Evolutionary conservation across 2,329 filamentous ascomycete genomes (phyloP), one percentile per base, ranked within the genome.

Genomic region (Raffaelea albimanens): DNA sequence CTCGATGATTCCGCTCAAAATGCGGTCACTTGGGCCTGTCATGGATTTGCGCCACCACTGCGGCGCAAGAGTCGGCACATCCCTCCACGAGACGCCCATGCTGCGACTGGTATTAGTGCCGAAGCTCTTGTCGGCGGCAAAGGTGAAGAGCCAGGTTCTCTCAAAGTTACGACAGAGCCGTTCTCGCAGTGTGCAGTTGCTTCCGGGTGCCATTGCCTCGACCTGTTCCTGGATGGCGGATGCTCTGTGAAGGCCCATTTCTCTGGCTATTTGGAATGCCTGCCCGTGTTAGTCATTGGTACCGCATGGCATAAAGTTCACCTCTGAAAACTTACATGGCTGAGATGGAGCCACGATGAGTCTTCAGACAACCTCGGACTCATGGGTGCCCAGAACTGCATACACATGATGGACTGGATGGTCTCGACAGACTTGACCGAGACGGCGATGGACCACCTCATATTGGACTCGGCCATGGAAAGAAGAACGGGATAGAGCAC

Each of bases 361-460:
- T 58, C 57, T 40, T 57, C 56, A 2, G 51, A 46, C 38, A 55
- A 55, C 10, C 43, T 47, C 34, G 50, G 47, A 42, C 51, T 47
- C 18, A 55, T 23, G 4, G 56, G 56, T 3, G 56, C 53, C 57
- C 57, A 58, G 47, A 57, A 58, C 25, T 57, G 53, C 52, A 56
- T 50, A 31, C 50, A 44, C 20, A 59, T 47, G 22, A 59, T 59
- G 22, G 52, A 48, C 50, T 59, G 57, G 31, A 57, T 51, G 22
- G 51, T 55, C 51, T 58, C 56, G 23, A 58, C 45, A 14, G 53
- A 54, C 44, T 54, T 58, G 40, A 59, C 55, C 21, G 53, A 56
- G 9, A 53, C 48, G 22, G 56, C 56, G 31, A 59, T 58, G 13
- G 54, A 53, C 57, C 57, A 59, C 34, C 54, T 53, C 46, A 59